Evolutionary conservation across 805 yeast species (phyloP).

Genomic region (Starmerella geochares): DNA sequence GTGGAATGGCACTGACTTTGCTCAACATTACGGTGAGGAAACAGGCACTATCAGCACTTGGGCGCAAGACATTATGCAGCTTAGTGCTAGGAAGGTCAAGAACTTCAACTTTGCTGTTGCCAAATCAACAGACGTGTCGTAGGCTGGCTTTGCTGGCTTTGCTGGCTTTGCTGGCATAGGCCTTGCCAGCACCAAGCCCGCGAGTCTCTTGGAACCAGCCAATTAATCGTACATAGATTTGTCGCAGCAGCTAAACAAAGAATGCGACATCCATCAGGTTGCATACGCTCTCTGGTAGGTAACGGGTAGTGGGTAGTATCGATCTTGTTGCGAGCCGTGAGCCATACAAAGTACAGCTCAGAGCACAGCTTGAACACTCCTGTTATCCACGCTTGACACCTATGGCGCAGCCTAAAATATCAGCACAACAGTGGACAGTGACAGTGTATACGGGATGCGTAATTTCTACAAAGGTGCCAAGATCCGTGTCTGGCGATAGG

Average conservation of each 20-base stretch:
- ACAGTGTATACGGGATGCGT: no score
- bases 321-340: constrained; percentile 39
- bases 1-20: constrained; percentile 12
- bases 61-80: constrained; percentile 46
- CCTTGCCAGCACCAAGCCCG: constrained; percentile 32
- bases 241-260: constrained; percentile 30
- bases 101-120: constrained; percentile 64
- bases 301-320: no score
- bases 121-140: constrained; percentile 50
- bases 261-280: constrained; percentile 35
- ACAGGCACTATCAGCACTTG: constrained; percentile 37
- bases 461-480: no score
- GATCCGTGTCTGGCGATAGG: no score
- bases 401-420: no score
- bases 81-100: constrained; percentile 42
- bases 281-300: constrained; percentile 43
- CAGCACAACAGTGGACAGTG: no score
- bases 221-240: constrained; percentile 34
- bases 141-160: no score
- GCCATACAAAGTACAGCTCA: constrained; percentile 48
- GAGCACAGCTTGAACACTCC: no score
- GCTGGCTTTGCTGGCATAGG: no score
- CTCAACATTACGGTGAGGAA: constrained; percentile 31
- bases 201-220: no score
- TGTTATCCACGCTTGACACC: no score